Percentiles rank a stretch among this genome's conserved stretches.
These are phyloP conservation scores for Boletus vinaceobasis DNA, from an alignment of 768 basidiomycete species.

Conservation along the genomic window DNA sequence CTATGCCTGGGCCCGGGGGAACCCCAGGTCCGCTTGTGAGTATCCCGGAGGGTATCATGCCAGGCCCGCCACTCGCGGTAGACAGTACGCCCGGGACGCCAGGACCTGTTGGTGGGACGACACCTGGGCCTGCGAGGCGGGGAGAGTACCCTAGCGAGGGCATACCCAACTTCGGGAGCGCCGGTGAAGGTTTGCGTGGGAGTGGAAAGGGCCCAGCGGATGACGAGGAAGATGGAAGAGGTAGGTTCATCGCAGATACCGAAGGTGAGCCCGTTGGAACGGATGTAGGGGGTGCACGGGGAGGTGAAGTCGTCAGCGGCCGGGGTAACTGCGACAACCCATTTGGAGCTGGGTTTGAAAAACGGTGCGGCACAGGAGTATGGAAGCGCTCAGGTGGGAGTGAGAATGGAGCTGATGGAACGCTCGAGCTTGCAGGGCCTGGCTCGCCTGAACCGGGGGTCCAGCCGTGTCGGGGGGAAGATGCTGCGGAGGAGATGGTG, in stretches of 20 bases:
- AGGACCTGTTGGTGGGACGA: constrained; percentile 27
- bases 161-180: constrained; percentile 28
- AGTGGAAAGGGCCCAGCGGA: constrained; percentile 20
- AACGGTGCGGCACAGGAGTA: constrained; percentile 29
- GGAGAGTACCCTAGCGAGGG: constrained; percentile 26
- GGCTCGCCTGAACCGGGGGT: constrained; percentile 22
- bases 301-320: constrained; percentile 36
- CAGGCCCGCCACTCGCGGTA: constrained; percentile 11
- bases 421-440: constrained; percentile 28
- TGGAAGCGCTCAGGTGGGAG: constrained; percentile 27
- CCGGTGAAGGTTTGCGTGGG: constrained; percentile 25
- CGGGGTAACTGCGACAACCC: constrained; percentile 19
- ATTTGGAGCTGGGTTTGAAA: constrained; percentile 23
- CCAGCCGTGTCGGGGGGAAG: constrained; percentile 46
- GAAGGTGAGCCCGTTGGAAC: constrained; percentile 16
- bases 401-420: constrained; percentile 27
- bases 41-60: constrained; percentile 23
- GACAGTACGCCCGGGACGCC: constrained; percentile 27
- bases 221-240: constrained; percentile 14
- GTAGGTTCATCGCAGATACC: constrained; percentile 14
- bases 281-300: constrained; percentile 30
- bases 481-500: constrained; percentile 30
- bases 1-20: too few species aligned
- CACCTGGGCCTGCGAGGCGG: constrained; percentile 29
- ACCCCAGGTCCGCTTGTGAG: constrained; percentile 30